Conservation (phyloP, 164 flowering plant genomes). For the Warburgia ugandensis region DNA sequence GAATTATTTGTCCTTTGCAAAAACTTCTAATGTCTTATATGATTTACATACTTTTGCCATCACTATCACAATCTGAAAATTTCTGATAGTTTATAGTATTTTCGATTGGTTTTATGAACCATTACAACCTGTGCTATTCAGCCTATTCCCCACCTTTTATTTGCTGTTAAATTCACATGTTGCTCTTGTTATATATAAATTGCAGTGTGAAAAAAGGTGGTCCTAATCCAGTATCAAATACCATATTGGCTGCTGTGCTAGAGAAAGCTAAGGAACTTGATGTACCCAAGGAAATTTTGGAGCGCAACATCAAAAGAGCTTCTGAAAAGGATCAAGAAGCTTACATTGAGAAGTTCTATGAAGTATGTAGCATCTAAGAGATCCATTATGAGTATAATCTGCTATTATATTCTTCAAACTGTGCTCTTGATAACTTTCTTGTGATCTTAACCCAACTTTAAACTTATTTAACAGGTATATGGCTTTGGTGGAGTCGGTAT, state of each 20-base stretch:
- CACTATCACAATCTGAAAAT: too few relatives aligned
- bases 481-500: constrained; percentile 93
- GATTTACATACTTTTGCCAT: too few relatives aligned
- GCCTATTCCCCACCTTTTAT: not conserved
- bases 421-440: too few relatives aligned
- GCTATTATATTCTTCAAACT: too few relatives aligned
- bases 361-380: constrained; percentile 42
- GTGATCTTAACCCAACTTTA: too few relatives aligned
- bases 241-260: constrained; percentile 57
- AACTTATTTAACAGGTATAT: constrained; percentile 49
- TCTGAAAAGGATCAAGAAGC: constrained; percentile 97
- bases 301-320: constrained; percentile 92
- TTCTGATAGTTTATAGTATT: too few relatives aligned
- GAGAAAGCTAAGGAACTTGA: constrained; percentile 97
- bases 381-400: too few relatives aligned
- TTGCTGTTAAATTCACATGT: too few relatives aligned
- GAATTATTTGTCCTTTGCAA: too few relatives aligned
- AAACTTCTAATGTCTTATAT: too few relatives aligned
- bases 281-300: constrained; percentile 86
- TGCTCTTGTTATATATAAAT: not conserved
- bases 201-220: constrained; percentile 86
- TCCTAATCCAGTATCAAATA: constrained; percentile 68
- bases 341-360: constrained; percentile 83
- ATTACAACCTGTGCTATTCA: not conserved
- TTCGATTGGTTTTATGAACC: not conserved